phyloP scores from a whole-genome alignment of 2,329 filamentous ascomycete species.

The Fusarium guadeloupense region DNA sequence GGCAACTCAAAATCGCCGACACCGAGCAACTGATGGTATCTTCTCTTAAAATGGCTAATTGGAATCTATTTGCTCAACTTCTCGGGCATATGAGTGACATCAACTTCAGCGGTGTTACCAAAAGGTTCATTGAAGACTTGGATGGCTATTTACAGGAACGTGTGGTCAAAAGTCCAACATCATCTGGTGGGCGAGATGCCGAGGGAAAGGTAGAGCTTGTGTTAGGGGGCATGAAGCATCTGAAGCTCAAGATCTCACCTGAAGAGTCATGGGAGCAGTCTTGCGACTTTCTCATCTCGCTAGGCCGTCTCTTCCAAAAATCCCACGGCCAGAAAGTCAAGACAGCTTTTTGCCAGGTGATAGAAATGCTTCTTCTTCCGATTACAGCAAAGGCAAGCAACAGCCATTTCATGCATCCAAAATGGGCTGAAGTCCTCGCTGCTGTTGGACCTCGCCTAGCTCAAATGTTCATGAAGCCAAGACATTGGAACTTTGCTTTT shows the following conservation, averaged over 20 bases:
- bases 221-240: conserved; percentile 88
- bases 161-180: conserved; percentile 71
- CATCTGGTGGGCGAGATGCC: conserved; percentile 66
- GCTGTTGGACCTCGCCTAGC: conserved; percentile 80
- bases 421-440: conserved; percentile 87
- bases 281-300: conserved; percentile 84
- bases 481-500: conserved; percentile 90
- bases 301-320: conserved; percentile 83
- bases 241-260: conserved; percentile 78
- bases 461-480: conserved; percentile 88
- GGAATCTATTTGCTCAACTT: conserved; percentile 91
- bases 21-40: conserved; percentile 81
- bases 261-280: conserved; percentile 83
- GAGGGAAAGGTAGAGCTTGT: conserved; percentile 89
- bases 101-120: conserved; percentile 85
- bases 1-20: conserved; percentile 90
- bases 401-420: conserved; percentile 79
- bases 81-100: conserved; percentile 96
- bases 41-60: conserved; percentile 89
- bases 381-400: conserved; percentile 82
- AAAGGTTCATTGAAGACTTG: conserved; percentile 83
- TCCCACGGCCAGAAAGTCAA: conserved; percentile 92
- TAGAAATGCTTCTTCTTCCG: conserved; percentile 86
- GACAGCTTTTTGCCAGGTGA: conserved; percentile 90
- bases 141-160: conserved; percentile 81